Evolutionary conservation across 179 eudicot genomes (phyloP).

Genomic region (Spergularia azorica): DNA sequence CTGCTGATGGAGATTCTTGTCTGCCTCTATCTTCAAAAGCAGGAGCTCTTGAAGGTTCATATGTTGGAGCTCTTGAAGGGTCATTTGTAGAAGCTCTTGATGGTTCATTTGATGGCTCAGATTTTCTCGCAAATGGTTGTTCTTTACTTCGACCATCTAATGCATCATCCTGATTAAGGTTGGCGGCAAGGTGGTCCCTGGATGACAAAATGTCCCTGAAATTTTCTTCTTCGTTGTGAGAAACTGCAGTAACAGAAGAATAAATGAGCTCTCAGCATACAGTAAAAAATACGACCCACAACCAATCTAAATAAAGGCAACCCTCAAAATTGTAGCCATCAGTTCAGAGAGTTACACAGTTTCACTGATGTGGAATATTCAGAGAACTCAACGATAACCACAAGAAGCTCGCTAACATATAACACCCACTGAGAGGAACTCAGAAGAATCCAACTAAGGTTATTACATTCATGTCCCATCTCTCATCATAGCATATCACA

Average conservation of each 20-base stretch:
- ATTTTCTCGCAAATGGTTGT: slow-evolving; percentile 33
- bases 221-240: slow-evolving; percentile 36
- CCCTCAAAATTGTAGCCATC: not conserved
- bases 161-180: slow-evolving; percentile 24
- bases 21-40: slow-evolving; percentile 28
- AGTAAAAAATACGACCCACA: not conserved
- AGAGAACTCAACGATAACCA: not conserved
- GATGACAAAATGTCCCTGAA: slow-evolving; percentile 27
- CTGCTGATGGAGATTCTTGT: slow-evolving; percentile 35
- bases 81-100: slow-evolving; percentile 31
- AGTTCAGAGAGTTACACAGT: not conserved
- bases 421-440: not conserved
- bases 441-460: not conserved
- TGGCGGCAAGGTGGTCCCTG: slow-evolving; percentile 27
- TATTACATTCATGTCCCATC: not conserved
- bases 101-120: slow-evolving; percentile 31
- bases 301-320: not conserved
- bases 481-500: not conserved
- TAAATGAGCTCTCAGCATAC: not conserved
- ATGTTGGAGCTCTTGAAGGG: slow-evolving; percentile 33
- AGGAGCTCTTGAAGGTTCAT: slow-evolving; percentile 33
- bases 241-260: slow-evolving; percentile 42
- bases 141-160: slow-evolving; percentile 25
- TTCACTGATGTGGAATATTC: not conserved
- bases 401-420: not conserved